Evolutionary conservation across 768 basidiomycete genomes (phyloP), one percentile per base, ranked within the genome.

Genomic region (Boletellus sp.): DNA sequence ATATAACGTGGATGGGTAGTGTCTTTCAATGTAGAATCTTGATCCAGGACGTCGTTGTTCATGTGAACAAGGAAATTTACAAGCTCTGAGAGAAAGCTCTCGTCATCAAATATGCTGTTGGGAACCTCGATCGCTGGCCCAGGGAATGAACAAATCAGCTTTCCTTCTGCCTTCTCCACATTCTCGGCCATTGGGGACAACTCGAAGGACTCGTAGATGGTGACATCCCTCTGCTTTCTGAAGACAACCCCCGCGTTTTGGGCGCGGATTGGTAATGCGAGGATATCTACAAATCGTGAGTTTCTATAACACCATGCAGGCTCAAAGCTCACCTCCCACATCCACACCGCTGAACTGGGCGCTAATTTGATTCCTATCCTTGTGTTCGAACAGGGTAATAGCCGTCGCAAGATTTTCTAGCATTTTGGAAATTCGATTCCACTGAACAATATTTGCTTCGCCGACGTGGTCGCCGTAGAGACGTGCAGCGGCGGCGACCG

Each of bases 201-300:
- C 50, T 79, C 75, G 47, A 80, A 80, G 10, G 61, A 22, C n/a
- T 45, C 44, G 23, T 24, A 45, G 24, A 45, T 45, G 22, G 44
- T 45, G 44, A 26, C 34, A 12, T 45, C 60, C 53, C 53, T 22
- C 11, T 50, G 28, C 45, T 59, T 62, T 41, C 68, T 65, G 12
- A 75, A 48, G 16, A 80, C 59, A 1, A 80, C 42, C 13, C 65
- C 75, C 2, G 79, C 76, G 36, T 80, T 80, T 48, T 79, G 79
- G 2, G 68, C 67, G 6, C 65, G 62, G 19, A 80, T 65, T 6
- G 66, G 63, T 23, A 78, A 61, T 16, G 62, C 61, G 15, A 72
- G 45, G 23, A 68, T 55, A 45, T 72, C 79, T 78, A 38, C 19
- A 8, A 13, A 16, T 24, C 6, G 10, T 52, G 3, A 55, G 44